A percentile compares a stretch with the other conserved stretches of the same genome.
phyloP scores from a whole-genome alignment of 2,329 filamentous ascomycete genomes.

The Xylariaceae sp. region DNA sequence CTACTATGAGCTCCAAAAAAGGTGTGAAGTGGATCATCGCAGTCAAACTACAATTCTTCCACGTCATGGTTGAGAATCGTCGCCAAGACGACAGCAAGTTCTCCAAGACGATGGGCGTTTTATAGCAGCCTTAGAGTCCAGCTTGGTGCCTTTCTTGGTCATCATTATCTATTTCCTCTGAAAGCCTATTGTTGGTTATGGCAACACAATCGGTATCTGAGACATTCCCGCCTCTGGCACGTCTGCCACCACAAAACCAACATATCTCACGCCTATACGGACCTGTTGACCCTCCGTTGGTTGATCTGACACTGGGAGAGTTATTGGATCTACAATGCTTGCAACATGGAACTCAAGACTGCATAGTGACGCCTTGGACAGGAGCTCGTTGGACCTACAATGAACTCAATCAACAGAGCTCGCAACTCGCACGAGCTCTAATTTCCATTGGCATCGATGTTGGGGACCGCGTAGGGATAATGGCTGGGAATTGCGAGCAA shows the following conservation, averaged over 20 bases:
- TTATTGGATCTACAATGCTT: constrained; percentile 68
- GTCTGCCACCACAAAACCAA: constrained; percentile 27
- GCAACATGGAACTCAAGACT: constrained; percentile 62
- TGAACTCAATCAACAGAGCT: constrained; percentile 59
- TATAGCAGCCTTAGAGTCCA: not conserved
- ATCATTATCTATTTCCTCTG: not conserved
- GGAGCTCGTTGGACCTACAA: constrained; percentile 69
- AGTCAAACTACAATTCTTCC: not conserved
- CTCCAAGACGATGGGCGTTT: not conserved
- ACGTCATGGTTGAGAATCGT: no score
- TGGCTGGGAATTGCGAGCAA: constrained; percentile 77
- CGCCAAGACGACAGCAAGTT: no score
- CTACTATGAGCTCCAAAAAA: not conserved
- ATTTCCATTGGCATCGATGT: constrained; percentile 62
- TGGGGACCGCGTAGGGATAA: constrained; percentile 69
- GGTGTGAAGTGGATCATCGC: not conserved
- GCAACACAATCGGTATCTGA: constrained; percentile 19
- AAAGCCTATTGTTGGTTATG: constrained; percentile 16
- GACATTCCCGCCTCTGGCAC: constrained; percentile 10
- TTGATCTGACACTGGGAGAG: constrained; percentile 69
- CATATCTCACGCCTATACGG: constrained; percentile 62
- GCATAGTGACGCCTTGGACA: constrained; percentile 72
- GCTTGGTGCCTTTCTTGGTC: not conserved
- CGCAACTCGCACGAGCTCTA: constrained; percentile 60
- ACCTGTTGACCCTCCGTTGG: constrained; percentile 62